Base-by-base conservation (phyloP, 768 basidiomycete genomes). In the Agaricus blazei region DNA sequence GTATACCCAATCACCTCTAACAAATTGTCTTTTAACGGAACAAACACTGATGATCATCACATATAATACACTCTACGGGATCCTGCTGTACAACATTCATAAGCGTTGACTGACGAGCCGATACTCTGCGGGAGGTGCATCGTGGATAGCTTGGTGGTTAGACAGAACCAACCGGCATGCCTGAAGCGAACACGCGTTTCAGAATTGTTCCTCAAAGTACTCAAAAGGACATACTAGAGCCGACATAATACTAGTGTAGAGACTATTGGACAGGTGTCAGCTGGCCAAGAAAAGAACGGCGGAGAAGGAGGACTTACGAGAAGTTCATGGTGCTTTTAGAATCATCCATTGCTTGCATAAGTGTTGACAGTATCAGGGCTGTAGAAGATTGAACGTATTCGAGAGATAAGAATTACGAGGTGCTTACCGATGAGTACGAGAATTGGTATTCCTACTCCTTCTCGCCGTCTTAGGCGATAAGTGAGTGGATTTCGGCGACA, bases 1-100 rank as follows among this genome's bases (percentile, higher is more conserved):
- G 40, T 48, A 36, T 36, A 43, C 31, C 40, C 41, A 55, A 48
- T 55, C 28, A 34, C 37, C 12, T 54, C 40, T 27, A 49, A 54
- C 49, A 36, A 41, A 56, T 48, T 48, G 36, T 38, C 9, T 36
- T 44, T 45, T 31, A 15, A 3, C 12, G 19, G 23, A 44, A 31
- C 23, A 24, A 43, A 12, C 24, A 12, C 24, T 23, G 11, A n/a
- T 24, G 48, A 9, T 9, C 23, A 9, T 36, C 19, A 36, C 1
- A 43, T 27, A 19, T 46, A 9, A 24, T 46, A 43, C 12, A 19
- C 19, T 19, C 42, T 24, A 27, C 24, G 27, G 26, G 46, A 26
- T 11, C 19, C 19, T 40, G n/a, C n/a, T 14, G 28, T 14, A 51
- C 41, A 43, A 1, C 7, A 28, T 41, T 51, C 27, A 42, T 26